A percentile compares a stretch with the other conserved stretches of the same genome.
Evolutionary conservation across 371 early-diverging fungal genomes (phyloP).

Genomic region (Fennellomyces sp.): DNA sequence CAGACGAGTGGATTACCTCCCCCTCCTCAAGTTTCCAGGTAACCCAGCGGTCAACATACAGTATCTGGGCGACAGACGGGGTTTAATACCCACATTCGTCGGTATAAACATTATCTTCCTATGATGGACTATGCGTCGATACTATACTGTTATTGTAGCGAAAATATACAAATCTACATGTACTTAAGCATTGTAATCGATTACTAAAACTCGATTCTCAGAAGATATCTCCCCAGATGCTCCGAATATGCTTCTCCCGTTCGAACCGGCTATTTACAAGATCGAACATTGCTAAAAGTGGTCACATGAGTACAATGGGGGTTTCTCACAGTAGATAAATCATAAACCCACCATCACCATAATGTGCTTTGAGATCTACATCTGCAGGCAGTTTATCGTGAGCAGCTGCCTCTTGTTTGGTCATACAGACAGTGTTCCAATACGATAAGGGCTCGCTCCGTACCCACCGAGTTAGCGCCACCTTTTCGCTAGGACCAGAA

Average conservation of each 20-base stretch:
- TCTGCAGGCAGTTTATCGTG: conserved; percentile 54
- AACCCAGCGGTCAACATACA: no score
- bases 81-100: no score
- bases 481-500: conserved; percentile 75
- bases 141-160: no score
- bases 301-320: background rate
- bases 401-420: conserved; percentile 71
- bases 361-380: conserved; percentile 37
- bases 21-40: no score
- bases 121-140: no score
- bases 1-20: no score
- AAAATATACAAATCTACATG: no score
- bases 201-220: background rate
- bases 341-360: conserved; percentile 32
- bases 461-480: conserved; percentile 83
- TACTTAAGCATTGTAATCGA: background rate
- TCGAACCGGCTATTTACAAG: conserved; percentile 4
- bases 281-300: background rate
- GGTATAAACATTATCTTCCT: no score
- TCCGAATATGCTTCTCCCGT: background rate
- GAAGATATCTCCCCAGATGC: conserved; percentile 4
- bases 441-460: conserved; percentile 61
- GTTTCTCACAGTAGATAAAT: background rate
- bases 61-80: no score
- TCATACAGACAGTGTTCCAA: conserved; percentile 84